A percentile compares a stretch with the other conserved stretches of the same genome.
Conservation (phyloP, 805 yeast genomes). For the Wickerhamomyces ciferrii region DNA sequence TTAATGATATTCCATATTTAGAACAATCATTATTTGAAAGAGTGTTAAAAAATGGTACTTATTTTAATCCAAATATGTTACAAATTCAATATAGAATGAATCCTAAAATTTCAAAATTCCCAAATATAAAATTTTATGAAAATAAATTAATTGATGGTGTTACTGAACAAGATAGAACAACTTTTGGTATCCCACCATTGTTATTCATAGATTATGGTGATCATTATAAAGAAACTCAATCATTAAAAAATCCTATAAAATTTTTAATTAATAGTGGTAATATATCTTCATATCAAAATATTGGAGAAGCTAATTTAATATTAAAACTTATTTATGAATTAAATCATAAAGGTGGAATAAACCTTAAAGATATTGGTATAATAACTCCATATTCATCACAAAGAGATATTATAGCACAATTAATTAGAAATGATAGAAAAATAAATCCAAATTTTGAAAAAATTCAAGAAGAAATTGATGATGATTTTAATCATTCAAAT, state of each 20-base stretch:
- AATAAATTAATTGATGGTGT: conserved; percentile 54
- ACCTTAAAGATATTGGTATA: conserved; percentile 50
- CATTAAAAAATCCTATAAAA: conserved; percentile 37
- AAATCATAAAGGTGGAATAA: conserved; percentile 48
- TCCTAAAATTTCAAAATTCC: conserved; percentile 55
- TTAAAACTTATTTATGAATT: conserved; percentile 42
- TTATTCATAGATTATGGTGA: conserved; percentile 57
- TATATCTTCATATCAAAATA: conserved; percentile 52
- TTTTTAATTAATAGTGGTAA: conserved; percentile 42
- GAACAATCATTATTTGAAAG: conserved; percentile 68
- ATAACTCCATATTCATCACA: conserved; percentile 79
- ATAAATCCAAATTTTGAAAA: conserved; percentile 49
- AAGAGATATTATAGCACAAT: conserved; percentile 52
- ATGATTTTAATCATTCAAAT: too few relatives aligned
- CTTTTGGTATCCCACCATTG: conserved; percentile 49
- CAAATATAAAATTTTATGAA: conserved; percentile 45
- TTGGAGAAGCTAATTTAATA: conserved; percentile 46
- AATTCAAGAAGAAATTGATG: conserved; percentile 49
- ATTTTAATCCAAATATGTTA: conserved; percentile 57
- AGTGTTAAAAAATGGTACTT: conserved; percentile 55
- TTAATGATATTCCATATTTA: conserved; percentile 61
- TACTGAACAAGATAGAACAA: conserved; percentile 40
- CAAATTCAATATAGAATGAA: conserved; percentile 70
- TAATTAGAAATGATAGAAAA: conserved; percentile 41
- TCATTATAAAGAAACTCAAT: conserved; percentile 39